Percentiles rank a stretch among this genome's conserved stretches.
Conservation (phyloP, 768 basidiomycete genomes). For the Lactarius deliciosus region DNA sequence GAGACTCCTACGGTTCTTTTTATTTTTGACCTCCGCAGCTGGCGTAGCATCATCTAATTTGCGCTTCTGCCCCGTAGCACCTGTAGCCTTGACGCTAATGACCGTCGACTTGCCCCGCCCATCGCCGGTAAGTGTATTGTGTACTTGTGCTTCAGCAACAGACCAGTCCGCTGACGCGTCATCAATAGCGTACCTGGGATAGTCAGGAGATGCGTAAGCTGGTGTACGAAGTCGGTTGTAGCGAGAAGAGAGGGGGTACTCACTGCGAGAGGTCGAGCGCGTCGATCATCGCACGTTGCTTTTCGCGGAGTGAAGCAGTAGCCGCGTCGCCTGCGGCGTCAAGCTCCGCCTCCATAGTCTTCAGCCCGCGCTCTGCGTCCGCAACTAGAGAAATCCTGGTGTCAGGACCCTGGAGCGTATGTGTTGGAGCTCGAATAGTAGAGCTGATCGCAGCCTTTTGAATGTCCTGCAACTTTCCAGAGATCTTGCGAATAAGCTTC, state of each 20-base stretch:
- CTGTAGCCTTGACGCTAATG: slow-evolving; percentile 66
- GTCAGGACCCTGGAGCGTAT: slow-evolving; percentile 4
- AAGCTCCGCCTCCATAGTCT: slow-evolving; percentile 37
- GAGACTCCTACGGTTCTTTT: slow-evolving; percentile 23
- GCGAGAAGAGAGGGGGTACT: slow-evolving; percentile 38
- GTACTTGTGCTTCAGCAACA: slow-evolving; percentile 70
- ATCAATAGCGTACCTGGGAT: slow-evolving; percentile 69
- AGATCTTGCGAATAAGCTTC: slow-evolving; percentile 85
- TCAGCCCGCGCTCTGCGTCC: slow-evolving; percentile 35
- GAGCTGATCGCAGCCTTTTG: slow-evolving; percentile 76
- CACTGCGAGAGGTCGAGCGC: slow-evolving; percentile 86
- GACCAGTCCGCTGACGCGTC: slow-evolving; percentile 71
- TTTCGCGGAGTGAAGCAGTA: slow-evolving; percentile 52
- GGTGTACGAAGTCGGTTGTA: slow-evolving; percentile 9
- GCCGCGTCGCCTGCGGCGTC: slow-evolving; percentile 70
- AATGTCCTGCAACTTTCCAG: slow-evolving; percentile 69
- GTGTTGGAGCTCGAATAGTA: slow-evolving; percentile 46
- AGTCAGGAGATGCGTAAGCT: slow-evolving; percentile 22
- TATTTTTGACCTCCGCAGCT: slow-evolving; percentile 40
- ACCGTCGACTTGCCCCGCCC: slow-evolving; percentile 57
- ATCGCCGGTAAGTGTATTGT: slow-evolving; percentile 38
- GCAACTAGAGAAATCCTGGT: background rate
- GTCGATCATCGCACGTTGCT: slow-evolving; percentile 86
- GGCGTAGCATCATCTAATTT: slow-evolving; percentile 48
- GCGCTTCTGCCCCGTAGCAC: slow-evolving; percentile 49